These are phyloP conservation scores for Babesia ovis DNA, from an alignment of 169 alveolate species.

Conservation along the genomic window DNA sequence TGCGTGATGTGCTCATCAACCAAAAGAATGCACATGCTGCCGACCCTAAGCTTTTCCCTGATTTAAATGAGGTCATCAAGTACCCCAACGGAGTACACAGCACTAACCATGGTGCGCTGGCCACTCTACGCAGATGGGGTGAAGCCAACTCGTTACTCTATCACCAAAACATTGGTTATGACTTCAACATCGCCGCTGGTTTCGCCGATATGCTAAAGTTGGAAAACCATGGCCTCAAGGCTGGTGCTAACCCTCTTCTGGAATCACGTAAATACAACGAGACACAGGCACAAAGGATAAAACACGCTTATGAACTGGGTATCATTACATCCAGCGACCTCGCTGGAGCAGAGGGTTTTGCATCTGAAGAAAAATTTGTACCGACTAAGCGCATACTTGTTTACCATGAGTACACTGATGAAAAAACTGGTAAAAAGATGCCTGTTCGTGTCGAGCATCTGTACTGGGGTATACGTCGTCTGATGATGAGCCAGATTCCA, in stretches of 20 bases:
- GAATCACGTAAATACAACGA: conserved; percentile 23
- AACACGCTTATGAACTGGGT: conserved; percentile 56
- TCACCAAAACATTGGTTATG: conserved; percentile 35
- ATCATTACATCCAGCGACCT: conserved; percentile 61
- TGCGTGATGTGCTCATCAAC: conserved; percentile 34
- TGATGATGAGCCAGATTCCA: conserved; percentile 46
- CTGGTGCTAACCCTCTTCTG: conserved; percentile 12
- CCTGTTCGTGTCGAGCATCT: conserved; percentile 64
- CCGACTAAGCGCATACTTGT: conserved; percentile 64
- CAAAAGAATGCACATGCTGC: conserved; percentile 53
- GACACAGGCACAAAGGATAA: conserved; percentile 29
- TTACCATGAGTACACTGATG: conserved; percentile 35
- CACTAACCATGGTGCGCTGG: conserved; percentile 11
- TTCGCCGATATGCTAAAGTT: conserved; percentile 61
- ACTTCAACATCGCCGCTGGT: conserved; percentile 49
- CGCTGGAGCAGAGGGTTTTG: conserved; percentile 65
- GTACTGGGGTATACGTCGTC: conserved; percentile 64
- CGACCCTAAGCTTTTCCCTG: conserved; percentile 54
- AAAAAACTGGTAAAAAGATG: conserved; percentile 19
- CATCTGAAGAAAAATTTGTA: conserved; percentile 57
- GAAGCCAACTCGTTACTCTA: conserved; percentile 13
- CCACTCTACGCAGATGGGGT: conserved; percentile 24
- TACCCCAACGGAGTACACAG: conserved; percentile 31
- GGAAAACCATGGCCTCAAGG: conserved; percentile 28
- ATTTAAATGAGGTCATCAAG: conserved; percentile 26